Evolutionary conservation across 768 basidiomycete species (phyloP).

Genomic region (Termitomyces sp.): DNA sequence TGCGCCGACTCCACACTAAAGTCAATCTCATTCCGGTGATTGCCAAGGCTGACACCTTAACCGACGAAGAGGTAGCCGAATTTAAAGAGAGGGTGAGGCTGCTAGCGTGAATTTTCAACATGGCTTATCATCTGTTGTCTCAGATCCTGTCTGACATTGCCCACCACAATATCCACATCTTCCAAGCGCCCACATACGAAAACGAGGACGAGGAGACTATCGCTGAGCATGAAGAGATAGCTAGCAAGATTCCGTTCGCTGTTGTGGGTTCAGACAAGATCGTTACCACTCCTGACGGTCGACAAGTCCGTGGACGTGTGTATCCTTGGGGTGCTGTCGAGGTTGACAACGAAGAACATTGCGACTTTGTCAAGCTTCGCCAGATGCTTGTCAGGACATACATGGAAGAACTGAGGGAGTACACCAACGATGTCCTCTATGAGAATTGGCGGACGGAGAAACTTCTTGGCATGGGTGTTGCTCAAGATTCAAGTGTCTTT

Average conservation of each 20-base stretch:
- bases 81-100: slow-evolving; percentile 86
- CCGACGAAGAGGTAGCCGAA: slow-evolving; percentile 88
- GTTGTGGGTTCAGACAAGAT: slow-evolving; percentile 91
- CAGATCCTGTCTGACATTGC: slow-evolving; percentile 92
- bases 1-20: slow-evolving; percentile 94
- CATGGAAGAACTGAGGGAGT: slow-evolving; percentile 98
- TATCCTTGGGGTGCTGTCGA: slow-evolving; percentile 99
- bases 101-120: slow-evolving; percentile 2
- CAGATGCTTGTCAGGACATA: slow-evolving; percentile 99
- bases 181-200: slow-evolving; percentile 96
- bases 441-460: slow-evolving; percentile 99
- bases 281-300: slow-evolving; percentile 82
- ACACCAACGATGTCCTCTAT: slow-evolving; percentile 93
- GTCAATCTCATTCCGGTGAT: slow-evolving; percentile 99
- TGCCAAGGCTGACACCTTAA: slow-evolving; percentile 96
- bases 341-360: slow-evolving; percentile 99
- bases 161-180: slow-evolving; percentile 95
- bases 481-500: slow-evolving; percentile 97
- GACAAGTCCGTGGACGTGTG: slow-evolving; percentile 87
- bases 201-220: slow-evolving; percentile 99
- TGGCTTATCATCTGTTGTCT: slow-evolving; percentile 1
- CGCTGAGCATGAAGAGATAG: slow-evolving; percentile 96
- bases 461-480: slow-evolving; percentile 94
- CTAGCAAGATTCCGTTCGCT: slow-evolving; percentile 97
- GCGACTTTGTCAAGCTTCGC: slow-evolving; percentile 98